Conservation (phyloP, 2,329 filamentous ascomycete genomes). For the Magnaporthiopsis poae region DNA sequence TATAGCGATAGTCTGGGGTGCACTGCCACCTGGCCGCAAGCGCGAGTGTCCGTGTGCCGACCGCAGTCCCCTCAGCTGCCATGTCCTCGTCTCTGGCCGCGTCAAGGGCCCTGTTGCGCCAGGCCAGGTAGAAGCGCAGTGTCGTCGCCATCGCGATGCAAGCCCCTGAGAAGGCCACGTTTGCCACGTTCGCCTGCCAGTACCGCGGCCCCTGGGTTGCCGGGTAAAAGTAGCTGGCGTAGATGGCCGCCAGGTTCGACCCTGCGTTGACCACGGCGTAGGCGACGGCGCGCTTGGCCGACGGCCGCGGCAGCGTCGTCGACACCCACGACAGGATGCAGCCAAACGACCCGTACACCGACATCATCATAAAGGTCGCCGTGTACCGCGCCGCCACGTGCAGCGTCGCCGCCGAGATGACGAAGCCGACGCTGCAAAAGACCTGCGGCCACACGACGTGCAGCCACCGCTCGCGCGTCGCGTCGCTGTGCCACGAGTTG, state of each 20-base stretch:
- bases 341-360: conserved; percentile 4
- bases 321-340: conserved; percentile 7
- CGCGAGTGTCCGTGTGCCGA: conserved; percentile 4
- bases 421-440: conserved; percentile 15
- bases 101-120: conserved; percentile 12
- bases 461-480: conserved; percentile 16
- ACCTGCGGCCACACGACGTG: conserved; percentile 16
- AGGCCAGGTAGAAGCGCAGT: conserved; percentile 13
- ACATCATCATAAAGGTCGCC: conserved; percentile 13
- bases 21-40: conserved; percentile 13
- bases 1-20: conserved; percentile 12
- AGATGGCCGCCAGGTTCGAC: conserved; percentile 25
- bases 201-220: conserved; percentile 10
- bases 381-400: conserved; percentile 17
- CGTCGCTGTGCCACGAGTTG: conserved; percentile 22
- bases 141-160: conserved; percentile 12
- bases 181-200: conserved; percentile 15
- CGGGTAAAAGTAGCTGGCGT: conserved; percentile 25
- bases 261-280: conserved; percentile 31
- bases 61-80: conserved; percentile 7
- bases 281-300: conserved; percentile 31
- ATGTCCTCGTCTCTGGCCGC: conserved; percentile 9
- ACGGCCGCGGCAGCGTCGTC: conserved; percentile 25
- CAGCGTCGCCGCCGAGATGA: conserved; percentile 18
- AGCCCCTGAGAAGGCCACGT: conserved; percentile 13